phyloP scores from a whole-genome alignment of 1,284 basidiomycete species.

The Cryptococcus sp. region DNA sequence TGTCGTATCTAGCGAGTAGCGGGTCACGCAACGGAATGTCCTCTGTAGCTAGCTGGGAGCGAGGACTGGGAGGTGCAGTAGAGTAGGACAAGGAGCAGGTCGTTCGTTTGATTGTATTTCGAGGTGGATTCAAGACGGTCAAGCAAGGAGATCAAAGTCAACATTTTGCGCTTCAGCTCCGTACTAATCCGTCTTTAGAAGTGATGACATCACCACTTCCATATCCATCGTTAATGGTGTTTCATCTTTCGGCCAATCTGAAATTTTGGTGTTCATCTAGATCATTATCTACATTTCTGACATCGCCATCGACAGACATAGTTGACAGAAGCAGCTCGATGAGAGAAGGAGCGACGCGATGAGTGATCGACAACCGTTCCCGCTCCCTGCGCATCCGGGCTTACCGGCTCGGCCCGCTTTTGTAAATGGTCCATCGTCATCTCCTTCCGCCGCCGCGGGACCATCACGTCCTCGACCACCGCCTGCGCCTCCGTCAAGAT shows the following conservation, averaged over 20 bases:
- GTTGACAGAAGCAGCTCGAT: too few species aligned
- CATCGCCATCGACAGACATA: too few species aligned
- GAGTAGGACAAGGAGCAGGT: too few species aligned
- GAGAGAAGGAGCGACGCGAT: conserved; percentile 1
- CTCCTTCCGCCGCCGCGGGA: conserved; percentile 3
- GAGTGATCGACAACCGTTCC: conserved; percentile 5
- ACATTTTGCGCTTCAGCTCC: too few species aligned
- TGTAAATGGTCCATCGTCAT: not conserved
- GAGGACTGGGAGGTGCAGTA: too few species aligned
- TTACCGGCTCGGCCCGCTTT: conserved; percentile 13
- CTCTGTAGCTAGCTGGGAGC: too few species aligned
- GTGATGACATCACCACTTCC: conserved; percentile 5
- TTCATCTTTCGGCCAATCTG: too few species aligned
- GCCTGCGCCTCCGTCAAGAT: not conserved
- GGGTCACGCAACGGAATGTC: too few species aligned
- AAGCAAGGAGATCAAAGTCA: not conserved
- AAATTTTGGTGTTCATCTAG: too few species aligned
- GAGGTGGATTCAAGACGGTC: not conserved
- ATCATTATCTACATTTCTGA: too few species aligned
- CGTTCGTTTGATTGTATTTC: too few species aligned
- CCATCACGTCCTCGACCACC: conserved; percentile 13
- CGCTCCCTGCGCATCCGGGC: not conserved
- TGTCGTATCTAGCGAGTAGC: conserved; percentile 1
- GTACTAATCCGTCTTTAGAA: too few species aligned
- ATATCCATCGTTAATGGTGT: not conserved